phyloP scores from a whole-genome alignment of 129 eudicot species.

The Centaurea solstitialis region DNA sequence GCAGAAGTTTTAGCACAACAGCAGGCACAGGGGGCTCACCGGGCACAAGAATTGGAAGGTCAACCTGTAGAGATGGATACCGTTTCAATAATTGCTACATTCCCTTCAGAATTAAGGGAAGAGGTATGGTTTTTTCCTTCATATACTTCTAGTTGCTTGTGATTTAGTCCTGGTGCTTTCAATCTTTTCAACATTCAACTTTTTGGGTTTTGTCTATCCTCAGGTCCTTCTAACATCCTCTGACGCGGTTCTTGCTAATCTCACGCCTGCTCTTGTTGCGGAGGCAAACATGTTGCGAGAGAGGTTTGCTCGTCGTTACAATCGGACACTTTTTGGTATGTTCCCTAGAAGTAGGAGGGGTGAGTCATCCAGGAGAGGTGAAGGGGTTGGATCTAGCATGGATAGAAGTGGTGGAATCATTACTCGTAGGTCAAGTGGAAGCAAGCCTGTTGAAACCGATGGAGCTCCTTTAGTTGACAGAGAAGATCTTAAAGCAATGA shows the following conservation, averaged over 20 bases:
- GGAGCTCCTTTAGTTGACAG: constrained; percentile 92
- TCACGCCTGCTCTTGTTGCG: constrained; percentile 97
- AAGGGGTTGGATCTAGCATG: constrained; percentile 64
- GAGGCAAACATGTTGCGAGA: constrained; percentile 98
- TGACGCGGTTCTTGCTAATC: constrained; percentile 95
- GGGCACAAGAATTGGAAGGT: constrained; percentile 88
- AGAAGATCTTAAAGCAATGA: constrained; percentile 85
- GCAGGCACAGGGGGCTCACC: constrained; percentile 85
- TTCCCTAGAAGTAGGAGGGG: constrained; percentile 87
- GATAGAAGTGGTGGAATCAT: constrained; percentile 67
- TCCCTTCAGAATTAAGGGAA: constrained; percentile 91
- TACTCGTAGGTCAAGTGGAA: constrained; percentile 71
- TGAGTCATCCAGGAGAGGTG: constrained; percentile 90
- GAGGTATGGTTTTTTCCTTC: constrained; percentile 60
- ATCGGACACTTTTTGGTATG: constrained; percentile 86
- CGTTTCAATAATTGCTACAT: constrained; percentile 94
- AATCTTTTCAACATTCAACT: neutral
- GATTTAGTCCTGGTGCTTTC: neutral
- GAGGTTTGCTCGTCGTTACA: constrained; percentile 92
- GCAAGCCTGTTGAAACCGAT: constrained; percentile 90
- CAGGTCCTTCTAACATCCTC: constrained; percentile 97
- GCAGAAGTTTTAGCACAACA: constrained; percentile 98
- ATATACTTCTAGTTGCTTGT: neutral
- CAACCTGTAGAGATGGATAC: constrained; percentile 99
- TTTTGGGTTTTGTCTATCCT: neutral